Conservation (phyloP, 2,329 filamentous ascomycete genomes). For the Samsoniella hepiali region DNA sequence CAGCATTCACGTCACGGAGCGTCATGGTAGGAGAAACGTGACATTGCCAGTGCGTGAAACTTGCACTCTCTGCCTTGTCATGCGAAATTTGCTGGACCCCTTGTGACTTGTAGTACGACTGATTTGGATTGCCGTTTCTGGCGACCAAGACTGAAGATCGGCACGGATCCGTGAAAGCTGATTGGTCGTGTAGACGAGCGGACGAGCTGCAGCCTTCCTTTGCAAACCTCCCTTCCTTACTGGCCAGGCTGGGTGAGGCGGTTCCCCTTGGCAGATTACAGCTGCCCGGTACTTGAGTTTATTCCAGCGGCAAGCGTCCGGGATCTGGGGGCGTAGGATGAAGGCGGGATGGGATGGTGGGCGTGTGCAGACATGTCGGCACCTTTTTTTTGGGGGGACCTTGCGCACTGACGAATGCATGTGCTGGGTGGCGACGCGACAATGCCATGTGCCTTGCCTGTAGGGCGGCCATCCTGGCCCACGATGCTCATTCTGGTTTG, state of each 20-base stretch:
- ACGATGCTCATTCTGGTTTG: too few species aligned
- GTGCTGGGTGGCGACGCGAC: too few species aligned
- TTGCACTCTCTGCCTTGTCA: too few species aligned
- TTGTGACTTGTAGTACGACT: background rate
- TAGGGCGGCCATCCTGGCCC: too few species aligned
- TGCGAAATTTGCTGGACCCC: background rate
- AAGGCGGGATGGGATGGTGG: background rate
- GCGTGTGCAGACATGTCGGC: background rate
- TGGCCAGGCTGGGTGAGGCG: background rate
- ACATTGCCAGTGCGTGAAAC: too few species aligned
- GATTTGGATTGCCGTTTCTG: background rate
- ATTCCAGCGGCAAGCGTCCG: background rate
- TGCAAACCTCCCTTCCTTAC: background rate
- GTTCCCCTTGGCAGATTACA: background rate
- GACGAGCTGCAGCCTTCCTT: background rate
- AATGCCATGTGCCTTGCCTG: too few species aligned
- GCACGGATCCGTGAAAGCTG: background rate
- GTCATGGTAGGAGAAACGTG: too few species aligned
- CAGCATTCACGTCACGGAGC: too few species aligned
- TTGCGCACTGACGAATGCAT: too few species aligned
- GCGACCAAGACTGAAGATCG: background rate
- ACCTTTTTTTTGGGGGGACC: too few species aligned
- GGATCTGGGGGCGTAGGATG: background rate
- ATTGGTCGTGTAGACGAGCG: conserved; percentile 3
- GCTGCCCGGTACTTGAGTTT: background rate